These are phyloP conservation scores for Paramecium sexaurelia DNA, from an alignment of 73 alveolate genomes.

Conservation along the genomic window DNA sequence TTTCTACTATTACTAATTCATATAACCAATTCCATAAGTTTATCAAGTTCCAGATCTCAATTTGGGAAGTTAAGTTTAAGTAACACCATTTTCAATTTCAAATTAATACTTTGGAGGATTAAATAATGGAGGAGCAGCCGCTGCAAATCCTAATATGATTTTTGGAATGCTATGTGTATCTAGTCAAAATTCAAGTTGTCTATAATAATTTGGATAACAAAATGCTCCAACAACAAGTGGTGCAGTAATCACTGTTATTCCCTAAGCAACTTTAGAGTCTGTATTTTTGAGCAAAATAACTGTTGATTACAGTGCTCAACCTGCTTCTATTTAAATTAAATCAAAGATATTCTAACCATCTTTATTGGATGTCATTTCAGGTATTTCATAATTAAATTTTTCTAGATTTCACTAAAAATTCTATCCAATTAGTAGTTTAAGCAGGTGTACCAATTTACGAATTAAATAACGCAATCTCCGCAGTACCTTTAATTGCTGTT, in stretches of 20 bases:
- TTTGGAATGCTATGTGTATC: neutral
- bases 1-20: neutral
- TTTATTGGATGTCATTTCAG: neutral
- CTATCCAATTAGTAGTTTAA: neutral
- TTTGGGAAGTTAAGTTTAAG: neutral
- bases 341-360: neutral
- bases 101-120: neutral
- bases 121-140: neutral
- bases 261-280: neutral
- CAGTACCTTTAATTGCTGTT: neutral
- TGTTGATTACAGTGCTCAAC: neutral
- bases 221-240: neutral
- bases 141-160: neutral
- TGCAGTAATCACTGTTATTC: neutral
- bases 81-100: neutral
- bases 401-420: neutral
- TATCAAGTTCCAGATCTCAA: neutral
- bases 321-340: neutral
- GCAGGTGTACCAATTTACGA: neutral
- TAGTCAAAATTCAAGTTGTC: neutral
- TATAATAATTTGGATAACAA: neutral
- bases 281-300: neutral
- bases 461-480: neutral
- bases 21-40: neutral
- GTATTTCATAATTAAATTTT: neutral